These are phyloP conservation scores for Penicillium sp. DNA, from an alignment of 2,329 filamentous ascomycete species.

Conservation along the genomic window DNA sequence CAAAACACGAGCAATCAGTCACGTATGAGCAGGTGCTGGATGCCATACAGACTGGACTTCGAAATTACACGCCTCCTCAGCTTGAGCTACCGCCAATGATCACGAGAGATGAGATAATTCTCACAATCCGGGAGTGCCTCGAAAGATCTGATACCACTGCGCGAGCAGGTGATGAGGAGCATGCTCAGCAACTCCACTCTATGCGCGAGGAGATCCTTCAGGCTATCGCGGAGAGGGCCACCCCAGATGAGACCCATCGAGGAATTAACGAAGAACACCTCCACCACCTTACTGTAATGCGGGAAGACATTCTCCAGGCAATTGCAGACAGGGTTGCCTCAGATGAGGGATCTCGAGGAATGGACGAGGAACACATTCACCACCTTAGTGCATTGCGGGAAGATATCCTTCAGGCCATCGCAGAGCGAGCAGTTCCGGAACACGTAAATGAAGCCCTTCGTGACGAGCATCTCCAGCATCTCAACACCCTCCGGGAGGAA, in stretches of 20 bases:
- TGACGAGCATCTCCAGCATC: slow-evolving; percentile 24
- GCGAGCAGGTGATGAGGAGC: slow-evolving; percentile 20
- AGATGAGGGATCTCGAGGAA: not conserved
- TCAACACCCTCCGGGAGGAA: slow-evolving; percentile 27
- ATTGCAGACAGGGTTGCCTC: not conserved
- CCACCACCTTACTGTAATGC: slow-evolving; percentile 8
- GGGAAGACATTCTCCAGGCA: slow-evolving; percentile 25
- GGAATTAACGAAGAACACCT: slow-evolving; percentile 10
- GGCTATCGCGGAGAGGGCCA: slow-evolving; percentile 42
- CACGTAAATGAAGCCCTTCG: slow-evolving; percentile 13
- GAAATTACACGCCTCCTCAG: slow-evolving; percentile 69
- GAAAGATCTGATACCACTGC: slow-evolving; percentile 62
- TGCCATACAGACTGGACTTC: slow-evolving; percentile 78
- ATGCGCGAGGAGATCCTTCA: slow-evolving; percentile 55
- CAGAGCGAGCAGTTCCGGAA: not conserved
- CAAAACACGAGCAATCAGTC: slow-evolving; percentile 51
- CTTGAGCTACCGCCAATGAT: slow-evolving; percentile 63
- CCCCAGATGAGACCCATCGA: not conserved
- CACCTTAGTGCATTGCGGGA: slow-evolving; percentile 12
- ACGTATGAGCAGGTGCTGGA: slow-evolving; percentile 79
- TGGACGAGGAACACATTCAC: slow-evolving; percentile 13
- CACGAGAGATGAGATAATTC: slow-evolving; percentile 75
- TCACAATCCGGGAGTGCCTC: slow-evolving; percentile 77
- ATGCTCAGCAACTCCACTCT: slow-evolving; percentile 19
- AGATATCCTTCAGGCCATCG: slow-evolving; percentile 25